A percentile compares a stretch with the other conserved stretches of the same genome.
phyloP scores from a whole-genome alignment of 441 rosid genomes.

The Aleurites moluccanus region DNA sequence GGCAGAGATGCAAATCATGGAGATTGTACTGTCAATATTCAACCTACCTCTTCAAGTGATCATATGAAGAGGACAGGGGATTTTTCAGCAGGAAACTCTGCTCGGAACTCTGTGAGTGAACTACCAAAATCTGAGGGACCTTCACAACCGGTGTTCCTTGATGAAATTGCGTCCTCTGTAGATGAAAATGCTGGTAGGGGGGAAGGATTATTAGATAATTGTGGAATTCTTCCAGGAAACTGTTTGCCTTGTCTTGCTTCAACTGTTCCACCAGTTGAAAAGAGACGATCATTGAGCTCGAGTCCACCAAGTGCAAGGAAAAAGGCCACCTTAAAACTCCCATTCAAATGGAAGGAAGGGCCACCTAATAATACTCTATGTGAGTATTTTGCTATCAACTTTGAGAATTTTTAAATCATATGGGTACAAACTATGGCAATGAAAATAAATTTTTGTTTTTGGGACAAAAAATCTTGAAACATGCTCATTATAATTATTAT shows the following conservation, averaged over 20 bases:
- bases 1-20: slow-evolving; percentile 40
- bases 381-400: slow-evolving; percentile 35
- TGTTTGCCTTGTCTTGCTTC: slow-evolving; percentile 86
- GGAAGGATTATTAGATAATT: slow-evolving; percentile 63
- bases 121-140: slow-evolving; percentile 36
- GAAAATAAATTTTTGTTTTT: too few species aligned
- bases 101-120: slow-evolving; percentile 39
- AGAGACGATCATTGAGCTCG: slow-evolving; percentile 68
- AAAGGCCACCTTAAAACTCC: slow-evolving; percentile 49
- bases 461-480: not conserved
- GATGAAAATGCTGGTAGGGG: slow-evolving; percentile 55
- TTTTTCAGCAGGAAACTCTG: slow-evolving; percentile 43
- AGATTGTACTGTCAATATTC: slow-evolving; percentile 28
- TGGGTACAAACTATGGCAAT: too few species aligned
- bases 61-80: slow-evolving; percentile 43
- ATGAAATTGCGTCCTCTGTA: slow-evolving; percentile 58
- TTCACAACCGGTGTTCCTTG: slow-evolving; percentile 47
- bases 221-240: slow-evolving; percentile 71
- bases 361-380: slow-evolving; percentile 51
- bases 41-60: slow-evolving; percentile 29
- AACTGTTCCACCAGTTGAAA: slow-evolving; percentile 59
- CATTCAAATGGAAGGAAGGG: slow-evolving; percentile 82
- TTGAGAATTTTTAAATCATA: not conserved
- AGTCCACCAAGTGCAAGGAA: slow-evolving; percentile 75
- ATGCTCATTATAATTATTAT: slow-evolving; percentile 8